A percentile compares a stretch with the other conserved stretches of the same genome.
Evolutionary conservation across 1,139 yeast genomes (phyloP).

Genomic region (Kodamaea sp.): DNA sequence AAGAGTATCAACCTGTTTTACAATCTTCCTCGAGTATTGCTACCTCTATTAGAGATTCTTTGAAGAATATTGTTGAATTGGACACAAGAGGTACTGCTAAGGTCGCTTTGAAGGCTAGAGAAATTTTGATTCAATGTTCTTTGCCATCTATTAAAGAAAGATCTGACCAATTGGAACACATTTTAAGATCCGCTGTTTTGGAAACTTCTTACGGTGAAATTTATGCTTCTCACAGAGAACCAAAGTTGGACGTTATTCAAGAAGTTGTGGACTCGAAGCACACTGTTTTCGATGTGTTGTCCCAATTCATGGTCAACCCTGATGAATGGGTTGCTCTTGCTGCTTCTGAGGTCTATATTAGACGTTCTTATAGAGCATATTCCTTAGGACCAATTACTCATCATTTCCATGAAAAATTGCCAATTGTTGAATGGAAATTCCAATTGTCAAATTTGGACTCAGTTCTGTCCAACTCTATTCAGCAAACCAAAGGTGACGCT

Average conservation of each 20-base stretch:
- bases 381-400: slow-evolving; percentile 74
- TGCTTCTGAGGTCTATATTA: slow-evolving; percentile 92
- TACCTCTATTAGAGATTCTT: slow-evolving; percentile 60
- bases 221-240: slow-evolving; percentile 71
- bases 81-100: slow-evolving; percentile 89
- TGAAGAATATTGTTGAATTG: slow-evolving; percentile 78
- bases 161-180: slow-evolving; percentile 95
- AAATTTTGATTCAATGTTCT: slow-evolving; percentile 92
- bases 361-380: slow-evolving; percentile 97
- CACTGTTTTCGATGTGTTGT: slow-evolving; percentile 91
- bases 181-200: slow-evolving; percentile 86
- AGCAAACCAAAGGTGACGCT: slow-evolving; percentile 42
- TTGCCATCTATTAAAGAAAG: slow-evolving; percentile 94
- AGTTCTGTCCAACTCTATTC: slow-evolving; percentile 66
- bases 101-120: slow-evolving; percentile 95
- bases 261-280: slow-evolving; percentile 96
- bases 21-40: slow-evolving; percentile 68
- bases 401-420: slow-evolving; percentile 55
- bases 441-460: slow-evolving; percentile 70
- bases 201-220: slow-evolving; percentile 86
- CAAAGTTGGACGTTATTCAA: slow-evolving; percentile 72
- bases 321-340: slow-evolving; percentile 93
- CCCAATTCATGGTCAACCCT: slow-evolving; percentile 79
- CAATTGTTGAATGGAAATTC: slow-evolving; percentile 85
- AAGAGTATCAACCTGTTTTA: slow-evolving; percentile 74